These are phyloP conservation scores for Lophiostoma macrostomum DNA, from an alignment of 495 filamentous ascomycete genomes.

Conservation along the genomic window DNA sequence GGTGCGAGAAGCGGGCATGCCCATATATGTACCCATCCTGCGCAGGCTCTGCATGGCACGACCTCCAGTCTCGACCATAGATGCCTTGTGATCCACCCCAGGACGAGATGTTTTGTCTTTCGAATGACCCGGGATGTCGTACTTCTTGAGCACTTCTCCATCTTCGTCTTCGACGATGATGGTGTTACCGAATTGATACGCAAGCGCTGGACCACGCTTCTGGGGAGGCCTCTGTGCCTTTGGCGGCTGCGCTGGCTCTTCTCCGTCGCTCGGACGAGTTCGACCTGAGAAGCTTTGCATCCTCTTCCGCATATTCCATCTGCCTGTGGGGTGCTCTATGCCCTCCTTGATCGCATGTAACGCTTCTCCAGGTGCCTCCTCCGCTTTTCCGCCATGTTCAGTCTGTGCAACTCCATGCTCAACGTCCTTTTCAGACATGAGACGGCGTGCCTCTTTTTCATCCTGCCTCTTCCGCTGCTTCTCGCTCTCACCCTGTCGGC, in stretches of 20 bases:
- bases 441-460: conserved; percentile 53
- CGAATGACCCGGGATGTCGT: conserved; percentile 66
- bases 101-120: conserved; percentile 28
- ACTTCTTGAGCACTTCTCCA: conserved; percentile 96
- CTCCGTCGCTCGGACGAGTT: neutral
- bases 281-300: conserved; percentile 30
- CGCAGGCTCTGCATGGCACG: conserved; percentile 50
- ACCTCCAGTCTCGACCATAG: conserved; percentile 37
- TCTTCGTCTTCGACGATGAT: conserved; percentile 98
- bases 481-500: conserved; percentile 21
- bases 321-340: conserved; percentile 15
- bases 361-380: conserved; percentile 24
- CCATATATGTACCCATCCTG: conserved; percentile 63
- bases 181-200: conserved; percentile 93
- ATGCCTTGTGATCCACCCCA: conserved; percentile 27
- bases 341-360: conserved; percentile 27
- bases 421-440: conserved; percentile 48
- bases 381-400: conserved; percentile 21
- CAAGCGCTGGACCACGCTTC: conserved; percentile 64
- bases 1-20: conserved; percentile 34
- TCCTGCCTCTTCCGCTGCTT: conserved; percentile 51
- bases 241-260: conserved; percentile 18
- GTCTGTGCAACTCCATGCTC: conserved; percentile 37
- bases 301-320: conserved; percentile 27
- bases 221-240: conserved; percentile 25